Conservation (phyloP, 2,329 filamentous ascomycete genomes). For the Whalleya microplaca region DNA sequence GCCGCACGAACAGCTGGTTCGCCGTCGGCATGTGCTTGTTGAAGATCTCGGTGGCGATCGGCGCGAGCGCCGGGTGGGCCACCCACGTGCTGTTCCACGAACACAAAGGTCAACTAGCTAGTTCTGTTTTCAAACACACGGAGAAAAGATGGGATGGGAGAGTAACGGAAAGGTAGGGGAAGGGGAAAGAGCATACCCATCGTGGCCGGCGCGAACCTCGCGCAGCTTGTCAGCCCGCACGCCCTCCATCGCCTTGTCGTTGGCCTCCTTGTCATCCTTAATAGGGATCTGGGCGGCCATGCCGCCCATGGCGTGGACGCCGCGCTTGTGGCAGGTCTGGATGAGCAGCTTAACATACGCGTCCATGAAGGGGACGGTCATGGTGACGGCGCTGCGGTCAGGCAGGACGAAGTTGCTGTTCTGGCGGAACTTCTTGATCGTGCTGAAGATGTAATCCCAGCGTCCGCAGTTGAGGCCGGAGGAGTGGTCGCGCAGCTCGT, state of each 20-base stretch:
- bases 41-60: constrained; percentile 90
- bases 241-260: constrained; percentile 91
- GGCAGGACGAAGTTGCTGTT: constrained; percentile 92
- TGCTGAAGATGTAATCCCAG: constrained; percentile 99
- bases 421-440: constrained; percentile 99
- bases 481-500: constrained; percentile 95
- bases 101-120: background rate
- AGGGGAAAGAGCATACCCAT: constrained; percentile 58
- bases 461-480: constrained; percentile 96
- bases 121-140: background rate
- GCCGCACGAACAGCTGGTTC: constrained; percentile 90
- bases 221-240: constrained; percentile 95
- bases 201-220: constrained; percentile 92
- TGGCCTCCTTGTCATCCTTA: constrained; percentile 89
- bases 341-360: constrained; percentile 95
- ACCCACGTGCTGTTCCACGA: constrained; percentile 78
- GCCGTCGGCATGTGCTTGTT: constrained; percentile 98
- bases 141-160: background rate
- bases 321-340: constrained; percentile 95
- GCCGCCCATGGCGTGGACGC: constrained; percentile 98
- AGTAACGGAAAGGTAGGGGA: background rate
- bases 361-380: constrained; percentile 99
- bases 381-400: constrained; percentile 88
- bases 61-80: constrained; percentile 88
- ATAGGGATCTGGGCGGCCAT: constrained; percentile 99